phyloP scores from a whole-genome alignment of 2,329 filamentous ascomycete genomes.

The Fusarium haematococcum region DNA sequence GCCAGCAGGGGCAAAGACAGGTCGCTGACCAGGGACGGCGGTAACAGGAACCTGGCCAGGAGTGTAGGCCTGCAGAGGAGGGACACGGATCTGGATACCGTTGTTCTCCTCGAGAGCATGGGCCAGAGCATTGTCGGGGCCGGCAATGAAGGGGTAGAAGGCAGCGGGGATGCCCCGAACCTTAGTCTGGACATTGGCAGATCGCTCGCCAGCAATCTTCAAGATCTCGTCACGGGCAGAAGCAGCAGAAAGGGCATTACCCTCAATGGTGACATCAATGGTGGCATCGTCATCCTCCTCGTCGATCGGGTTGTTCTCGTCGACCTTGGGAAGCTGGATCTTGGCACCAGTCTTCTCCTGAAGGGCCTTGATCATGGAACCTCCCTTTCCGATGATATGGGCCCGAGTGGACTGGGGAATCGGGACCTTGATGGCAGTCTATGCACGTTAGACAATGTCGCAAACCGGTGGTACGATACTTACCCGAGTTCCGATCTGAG shows the following conservation, averaged over 20 bases:
- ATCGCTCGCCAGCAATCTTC: constrained; percentile 87
- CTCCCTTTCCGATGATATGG: constrained; percentile 93
- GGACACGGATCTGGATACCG: constrained; percentile 85
- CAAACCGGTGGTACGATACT: constrained; percentile 33
- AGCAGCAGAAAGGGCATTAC: constrained; percentile 88
- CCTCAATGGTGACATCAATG: constrained; percentile 90
- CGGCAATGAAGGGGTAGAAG: constrained; percentile 95
- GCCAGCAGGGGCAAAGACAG: constrained; percentile 77
- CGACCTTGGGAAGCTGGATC: constrained; percentile 88
- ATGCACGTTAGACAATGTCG: constrained; percentile 34
- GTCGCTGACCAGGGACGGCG: constrained; percentile 71
- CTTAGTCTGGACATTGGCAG: constrained; percentile 83
- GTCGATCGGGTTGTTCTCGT: constrained; percentile 67
- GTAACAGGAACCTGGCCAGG: constrained; percentile 74
- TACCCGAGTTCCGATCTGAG: constrained; percentile 89
- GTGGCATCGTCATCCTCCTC: constrained; percentile 85
- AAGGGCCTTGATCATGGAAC: constrained; percentile 88
- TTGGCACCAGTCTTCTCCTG: constrained; percentile 90
- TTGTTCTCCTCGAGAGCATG: constrained; percentile 80
- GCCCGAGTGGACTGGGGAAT: constrained; percentile 87
- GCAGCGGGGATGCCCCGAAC: constrained; percentile 88
- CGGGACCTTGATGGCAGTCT: constrained; percentile 75
- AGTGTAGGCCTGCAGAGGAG: constrained; percentile 82
- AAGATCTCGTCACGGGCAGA: constrained; percentile 86
- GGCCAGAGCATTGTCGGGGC: constrained; percentile 76